phyloP scores from a whole-genome alignment of 2,329 filamentous ascomycete species.

The Blastomyces percursus region DNA sequence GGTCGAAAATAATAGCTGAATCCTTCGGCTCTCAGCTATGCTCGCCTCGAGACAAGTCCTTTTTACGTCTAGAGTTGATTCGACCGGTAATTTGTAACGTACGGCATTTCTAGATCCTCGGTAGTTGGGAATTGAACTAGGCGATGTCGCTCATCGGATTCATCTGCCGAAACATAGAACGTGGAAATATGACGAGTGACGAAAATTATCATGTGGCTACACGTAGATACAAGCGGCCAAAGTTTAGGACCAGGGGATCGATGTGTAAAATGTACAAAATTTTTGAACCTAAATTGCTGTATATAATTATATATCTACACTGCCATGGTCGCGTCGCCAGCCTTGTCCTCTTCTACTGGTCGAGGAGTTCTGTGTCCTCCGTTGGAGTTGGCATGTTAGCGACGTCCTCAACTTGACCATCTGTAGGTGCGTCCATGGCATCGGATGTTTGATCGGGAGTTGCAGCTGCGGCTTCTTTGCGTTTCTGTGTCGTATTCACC shows the following conservation, averaged over 20 bases:
- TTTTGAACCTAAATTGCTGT: neutral
- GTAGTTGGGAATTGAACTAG: neutral
- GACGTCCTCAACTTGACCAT: neutral
- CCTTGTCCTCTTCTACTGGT: neutral
- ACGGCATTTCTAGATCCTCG: neutral
- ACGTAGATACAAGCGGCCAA: neutral
- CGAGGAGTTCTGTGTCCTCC: conserved; percentile 2
- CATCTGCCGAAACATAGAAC: neutral
- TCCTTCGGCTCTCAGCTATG: neutral
- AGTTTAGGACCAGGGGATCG: neutral
- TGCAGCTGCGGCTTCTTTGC: conserved; percentile 13
- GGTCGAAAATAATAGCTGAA: neutral
- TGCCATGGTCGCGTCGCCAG: neutral
- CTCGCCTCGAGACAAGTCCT: neutral
- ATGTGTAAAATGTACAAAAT: neutral
- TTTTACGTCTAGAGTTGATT: neutral
- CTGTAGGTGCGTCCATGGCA: neutral
- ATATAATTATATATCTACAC: neutral
- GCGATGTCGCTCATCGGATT: neutral
- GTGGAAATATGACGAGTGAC: neutral
- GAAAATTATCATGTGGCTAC: neutral
- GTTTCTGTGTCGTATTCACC: conserved; percentile 47
- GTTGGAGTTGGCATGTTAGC: conserved; percentile 4
- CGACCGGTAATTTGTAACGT: neutral
- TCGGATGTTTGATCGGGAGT: conserved; percentile 5